These are phyloP conservation scores for Suillus subalutaceus DNA, from an alignment of 768 basidiomycete genomes.

Conservation along the genomic window DNA sequence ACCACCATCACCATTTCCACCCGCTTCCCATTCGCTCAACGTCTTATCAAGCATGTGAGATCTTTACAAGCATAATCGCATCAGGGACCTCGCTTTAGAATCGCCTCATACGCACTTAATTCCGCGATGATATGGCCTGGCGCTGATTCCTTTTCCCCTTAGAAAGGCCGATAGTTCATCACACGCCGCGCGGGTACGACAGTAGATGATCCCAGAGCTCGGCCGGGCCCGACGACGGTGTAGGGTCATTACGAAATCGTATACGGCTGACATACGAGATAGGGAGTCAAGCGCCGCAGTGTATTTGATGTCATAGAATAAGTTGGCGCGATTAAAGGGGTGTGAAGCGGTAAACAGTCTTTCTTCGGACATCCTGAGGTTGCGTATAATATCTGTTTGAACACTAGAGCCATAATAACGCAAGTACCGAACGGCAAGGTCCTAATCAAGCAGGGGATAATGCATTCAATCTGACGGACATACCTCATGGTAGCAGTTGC, in stretches of 20 bases:
- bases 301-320: conserved; percentile 83
- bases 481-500: conserved; percentile 79
- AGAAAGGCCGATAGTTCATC: conserved; percentile 68
- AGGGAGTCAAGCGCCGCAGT: conserved; percentile 51
- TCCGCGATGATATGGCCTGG: conserved; percentile 77
- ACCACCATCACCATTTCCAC: conserved; percentile 51
- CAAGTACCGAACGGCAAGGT: background rate
- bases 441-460: background rate
- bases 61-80: conserved; percentile 31
- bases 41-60: conserved; percentile 51
- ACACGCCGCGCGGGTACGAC: conserved; percentile 67
- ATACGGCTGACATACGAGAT: conserved; percentile 65
- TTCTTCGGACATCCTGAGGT: conserved; percentile 58
- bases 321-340: conserved; percentile 79
- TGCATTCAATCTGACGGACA: conserved; percentile 18
- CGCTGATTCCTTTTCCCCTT: conserved; percentile 64
- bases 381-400: conserved; percentile 70
- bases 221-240: conserved; percentile 59
- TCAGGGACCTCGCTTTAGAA: conserved; percentile 2
- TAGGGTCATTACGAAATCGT: conserved; percentile 65
- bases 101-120: conserved; percentile 44
- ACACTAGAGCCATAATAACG: conserved; percentile 49
- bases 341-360: conserved; percentile 67
- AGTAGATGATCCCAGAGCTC: conserved; percentile 79
- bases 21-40: conserved; percentile 61